Conservation (phyloP, 1,139 yeast genomes). For the Casaregolazyma lundiana region DNA sequence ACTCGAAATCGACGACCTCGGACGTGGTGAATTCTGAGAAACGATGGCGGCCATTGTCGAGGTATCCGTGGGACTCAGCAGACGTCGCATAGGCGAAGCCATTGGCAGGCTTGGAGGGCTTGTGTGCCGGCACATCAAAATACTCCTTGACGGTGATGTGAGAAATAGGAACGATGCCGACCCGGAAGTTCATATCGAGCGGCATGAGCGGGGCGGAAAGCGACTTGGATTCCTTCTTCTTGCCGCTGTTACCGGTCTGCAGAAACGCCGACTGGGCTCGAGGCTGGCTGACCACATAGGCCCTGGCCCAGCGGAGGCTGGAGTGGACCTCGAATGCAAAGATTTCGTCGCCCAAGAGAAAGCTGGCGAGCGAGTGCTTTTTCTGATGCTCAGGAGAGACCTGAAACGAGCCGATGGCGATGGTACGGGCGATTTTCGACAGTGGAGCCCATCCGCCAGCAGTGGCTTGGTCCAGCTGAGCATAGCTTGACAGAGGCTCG, state of each 20-base stretch:
- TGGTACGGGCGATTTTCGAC: conserved; percentile 27
- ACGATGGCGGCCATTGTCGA: conserved; percentile 1
- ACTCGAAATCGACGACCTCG: conserved; percentile 11
- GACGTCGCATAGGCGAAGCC: background rate
- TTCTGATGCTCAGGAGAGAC: conserved; percentile 15
- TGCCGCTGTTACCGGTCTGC: conserved; percentile 24
- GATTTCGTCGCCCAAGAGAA: conserved; percentile 79
- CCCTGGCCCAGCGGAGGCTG: conserved; percentile 69
- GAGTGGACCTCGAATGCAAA: conserved; percentile 66
- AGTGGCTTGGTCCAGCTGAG: background rate
- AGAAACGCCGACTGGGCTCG: conserved; percentile 29
- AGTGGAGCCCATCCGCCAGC: conserved; percentile 41
- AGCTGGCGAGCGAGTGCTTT: conserved; percentile 16
- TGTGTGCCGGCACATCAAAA: conserved; percentile 19
- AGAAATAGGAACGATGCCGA: conserved; percentile 31
- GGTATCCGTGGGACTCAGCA: background rate
- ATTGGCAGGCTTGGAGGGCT: background rate
- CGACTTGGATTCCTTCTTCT: conserved; percentile 16
- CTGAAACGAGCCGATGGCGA: conserved; percentile 28
- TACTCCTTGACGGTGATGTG: conserved; percentile 28
- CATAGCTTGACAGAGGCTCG: conserved; percentile 4
- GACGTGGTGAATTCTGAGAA: conserved; percentile 9
- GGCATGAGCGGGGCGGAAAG: conserved; percentile 26
- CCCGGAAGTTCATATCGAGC: conserved; percentile 26
- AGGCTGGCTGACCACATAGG: conserved; percentile 46